phyloP scores from a whole-genome alignment of 257 asterid genomes.

The Penstemon barbatus region DNA sequence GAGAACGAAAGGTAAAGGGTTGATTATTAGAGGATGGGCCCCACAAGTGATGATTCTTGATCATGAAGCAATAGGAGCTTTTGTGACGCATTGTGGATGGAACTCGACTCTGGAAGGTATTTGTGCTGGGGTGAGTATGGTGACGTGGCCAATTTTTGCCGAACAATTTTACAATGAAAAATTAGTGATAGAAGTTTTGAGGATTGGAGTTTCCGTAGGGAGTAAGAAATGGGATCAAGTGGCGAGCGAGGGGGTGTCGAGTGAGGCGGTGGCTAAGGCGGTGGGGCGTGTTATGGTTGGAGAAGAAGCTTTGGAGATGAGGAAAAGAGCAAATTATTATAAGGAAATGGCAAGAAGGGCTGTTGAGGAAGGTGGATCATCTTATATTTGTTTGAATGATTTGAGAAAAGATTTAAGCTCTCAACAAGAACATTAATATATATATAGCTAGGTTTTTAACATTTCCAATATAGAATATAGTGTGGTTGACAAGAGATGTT shows the following conservation, averaged over 20 bases:
- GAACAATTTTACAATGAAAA: conserved; percentile 56
- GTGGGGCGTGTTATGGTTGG: conserved; percentile 36
- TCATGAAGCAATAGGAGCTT: conserved; percentile 39
- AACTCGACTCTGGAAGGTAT: conserved; percentile 49
- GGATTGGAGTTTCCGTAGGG: conserved; percentile 47
- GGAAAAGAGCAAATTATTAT: conserved; percentile 29
- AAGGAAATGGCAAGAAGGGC: conserved; percentile 49
- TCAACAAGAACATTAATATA: background rate
- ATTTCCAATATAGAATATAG: too few species aligned
- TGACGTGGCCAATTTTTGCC: conserved; percentile 54
- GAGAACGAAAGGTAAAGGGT: conserved; percentile 46
- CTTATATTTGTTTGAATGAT: conserved; percentile 42
- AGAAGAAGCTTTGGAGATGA: conserved; percentile 37
- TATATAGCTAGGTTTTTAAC: too few species aligned
- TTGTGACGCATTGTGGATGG: conserved; percentile 65
- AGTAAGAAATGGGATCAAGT: conserved; percentile 23
- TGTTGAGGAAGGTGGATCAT: conserved; percentile 64
- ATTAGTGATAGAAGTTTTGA: conserved; percentile 39
- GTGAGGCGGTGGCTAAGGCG: conserved; percentile 37
- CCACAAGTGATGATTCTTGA: conserved; percentile 43
- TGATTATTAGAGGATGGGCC: conserved; percentile 45
- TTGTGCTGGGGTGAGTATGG: conserved; percentile 48
- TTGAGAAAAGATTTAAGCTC: conserved; percentile 41
- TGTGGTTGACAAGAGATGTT: too few species aligned
- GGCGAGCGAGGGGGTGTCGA: conserved; percentile 23